Evolutionary conservation across 1,139 yeast genomes (phyloP).

Genomic region (Yamadazyma conglobata): DNA sequence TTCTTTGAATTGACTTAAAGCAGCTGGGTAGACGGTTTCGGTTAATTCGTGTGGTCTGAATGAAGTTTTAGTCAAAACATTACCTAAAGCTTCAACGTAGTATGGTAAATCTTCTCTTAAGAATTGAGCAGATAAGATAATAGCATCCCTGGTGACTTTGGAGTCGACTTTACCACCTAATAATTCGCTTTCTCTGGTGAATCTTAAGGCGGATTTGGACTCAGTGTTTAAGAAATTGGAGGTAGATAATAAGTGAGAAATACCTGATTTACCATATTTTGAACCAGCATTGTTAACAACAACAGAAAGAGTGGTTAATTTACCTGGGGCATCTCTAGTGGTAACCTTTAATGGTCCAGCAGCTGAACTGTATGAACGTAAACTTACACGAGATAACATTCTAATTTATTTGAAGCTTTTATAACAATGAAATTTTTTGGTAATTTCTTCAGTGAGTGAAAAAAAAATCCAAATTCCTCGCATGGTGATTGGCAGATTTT

Average conservation of each 20-base stretch:
- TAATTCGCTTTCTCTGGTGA: constrained; percentile 91
- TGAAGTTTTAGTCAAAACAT: constrained; percentile 66
- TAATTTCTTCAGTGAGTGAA: constrained; percentile 4
- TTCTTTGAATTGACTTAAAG: constrained; percentile 51
- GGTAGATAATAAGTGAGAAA: constrained; percentile 81
- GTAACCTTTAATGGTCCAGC: constrained; percentile 44
- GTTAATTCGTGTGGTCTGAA: constrained; percentile 79
- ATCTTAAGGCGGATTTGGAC: constrained; percentile 83
- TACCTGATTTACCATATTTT: constrained; percentile 74
- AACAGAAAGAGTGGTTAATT: constrained; percentile 66
- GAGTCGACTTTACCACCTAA: constrained; percentile 81
- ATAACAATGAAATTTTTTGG: constrained; percentile 6
- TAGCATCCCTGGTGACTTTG: constrained; percentile 75
- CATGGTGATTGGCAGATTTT: constrained; percentile 18
- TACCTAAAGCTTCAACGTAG: constrained; percentile 83
- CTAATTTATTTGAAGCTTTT: constrained; percentile 2
- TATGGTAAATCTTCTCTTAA: constrained; percentile 87
- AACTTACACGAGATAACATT: constrained; percentile 44
- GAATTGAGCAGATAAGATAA: constrained; percentile 77
- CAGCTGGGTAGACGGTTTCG: constrained; percentile 82
- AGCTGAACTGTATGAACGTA: constrained; percentile 50
- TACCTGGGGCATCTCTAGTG: constrained; percentile 51
- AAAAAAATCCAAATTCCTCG: constrained; percentile 15
- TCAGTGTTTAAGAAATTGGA: constrained; percentile 83
- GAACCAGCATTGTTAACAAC: constrained; percentile 83